Conservation (phyloP, 2,329 filamentous ascomycete genomes). For the Penicillium crustosum region DNA sequence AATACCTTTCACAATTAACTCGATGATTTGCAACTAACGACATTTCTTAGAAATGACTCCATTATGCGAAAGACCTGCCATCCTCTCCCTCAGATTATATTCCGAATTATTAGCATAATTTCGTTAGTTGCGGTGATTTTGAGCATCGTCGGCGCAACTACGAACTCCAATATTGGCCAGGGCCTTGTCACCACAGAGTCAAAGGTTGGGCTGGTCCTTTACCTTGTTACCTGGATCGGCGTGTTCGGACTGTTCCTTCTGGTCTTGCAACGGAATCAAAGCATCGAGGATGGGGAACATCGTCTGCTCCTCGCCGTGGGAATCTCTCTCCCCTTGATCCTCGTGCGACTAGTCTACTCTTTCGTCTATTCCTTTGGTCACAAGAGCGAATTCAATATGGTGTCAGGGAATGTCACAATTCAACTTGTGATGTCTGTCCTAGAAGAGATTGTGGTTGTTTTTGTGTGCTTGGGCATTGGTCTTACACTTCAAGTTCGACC, state of each 20-base stretch:
- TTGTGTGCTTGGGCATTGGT: slow-evolving; percentile 28
- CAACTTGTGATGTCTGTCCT: slow-evolving; percentile 32
- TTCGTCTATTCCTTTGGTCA: slow-evolving; percentile 29
- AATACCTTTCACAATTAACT: slow-evolving; percentile 5
- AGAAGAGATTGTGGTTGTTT: slow-evolving; percentile 33
- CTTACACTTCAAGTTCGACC: slow-evolving; percentile 19
- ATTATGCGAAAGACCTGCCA: slow-evolving; percentile 7
- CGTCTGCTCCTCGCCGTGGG: slow-evolving; percentile 30
- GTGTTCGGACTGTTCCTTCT: not conserved
- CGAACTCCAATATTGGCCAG: not conserved
- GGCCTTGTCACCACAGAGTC: not conserved
- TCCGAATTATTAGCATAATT: not conserved
- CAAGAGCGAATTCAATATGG: slow-evolving; percentile 24
- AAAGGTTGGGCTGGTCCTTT: slow-evolving; percentile 1
- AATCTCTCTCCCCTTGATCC: slow-evolving; percentile 31
- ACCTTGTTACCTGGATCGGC: slow-evolving; percentile 1
- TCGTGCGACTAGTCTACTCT: slow-evolving; percentile 33
- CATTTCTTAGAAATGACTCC: slow-evolving; percentile 3
- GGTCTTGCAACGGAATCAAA: slow-evolving; percentile 22
- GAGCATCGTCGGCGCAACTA: not conserved
- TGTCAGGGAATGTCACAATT: slow-evolving; percentile 25
- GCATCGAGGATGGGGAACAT: slow-evolving; percentile 30
- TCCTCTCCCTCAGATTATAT: not conserved
- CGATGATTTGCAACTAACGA: not conserved
- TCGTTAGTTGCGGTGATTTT: not conserved